Evolutionary conservation across 2,329 filamentous ascomycete species (phyloP).

Genomic region (Coniochaeta sp.): DNA sequence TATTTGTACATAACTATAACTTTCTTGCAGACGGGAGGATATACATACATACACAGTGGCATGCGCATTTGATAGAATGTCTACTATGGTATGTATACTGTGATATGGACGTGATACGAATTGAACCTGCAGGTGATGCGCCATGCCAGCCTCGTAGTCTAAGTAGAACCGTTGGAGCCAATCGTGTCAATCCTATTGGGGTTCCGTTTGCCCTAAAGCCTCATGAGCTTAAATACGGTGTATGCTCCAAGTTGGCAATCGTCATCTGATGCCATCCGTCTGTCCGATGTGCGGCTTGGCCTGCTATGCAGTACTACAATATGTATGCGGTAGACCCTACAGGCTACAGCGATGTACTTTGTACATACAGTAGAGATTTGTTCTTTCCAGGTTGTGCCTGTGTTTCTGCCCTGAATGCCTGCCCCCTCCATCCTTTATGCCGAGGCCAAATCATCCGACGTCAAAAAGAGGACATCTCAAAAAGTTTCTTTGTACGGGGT

Average conservation of each 20-base stretch:
- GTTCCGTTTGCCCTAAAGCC: constrained; percentile 10
- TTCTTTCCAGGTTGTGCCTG: neutral
- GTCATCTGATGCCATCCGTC: constrained; percentile 3
- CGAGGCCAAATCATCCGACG: constrained; percentile 2
- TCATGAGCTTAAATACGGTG: constrained; percentile 3
- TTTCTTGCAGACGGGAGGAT: neutral
- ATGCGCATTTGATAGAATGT: too few relatives aligned
- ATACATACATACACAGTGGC: neutral
- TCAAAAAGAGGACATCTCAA: too few relatives aligned
- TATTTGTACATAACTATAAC: constrained; percentile 1
- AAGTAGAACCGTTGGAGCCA: neutral
- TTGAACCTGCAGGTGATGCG: too few relatives aligned
- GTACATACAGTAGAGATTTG: neutral
- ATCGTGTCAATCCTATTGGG: neutral
- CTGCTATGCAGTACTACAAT: too few relatives aligned
- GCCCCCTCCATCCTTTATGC: constrained; percentile 3
- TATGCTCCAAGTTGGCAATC: neutral
- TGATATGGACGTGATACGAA: too few relatives aligned
- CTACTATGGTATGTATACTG: too few relatives aligned
- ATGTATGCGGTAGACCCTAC: too few relatives aligned
- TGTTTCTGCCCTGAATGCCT: neutral
- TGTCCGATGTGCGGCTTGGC: neutral
- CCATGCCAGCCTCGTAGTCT: too few relatives aligned
- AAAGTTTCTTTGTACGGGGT: neutral
- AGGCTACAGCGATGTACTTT: neutral